These are phyloP conservation scores for Russula brevipes DNA, from an alignment of 768 basidiomycete genomes.

Conservation along the genomic window DNA sequence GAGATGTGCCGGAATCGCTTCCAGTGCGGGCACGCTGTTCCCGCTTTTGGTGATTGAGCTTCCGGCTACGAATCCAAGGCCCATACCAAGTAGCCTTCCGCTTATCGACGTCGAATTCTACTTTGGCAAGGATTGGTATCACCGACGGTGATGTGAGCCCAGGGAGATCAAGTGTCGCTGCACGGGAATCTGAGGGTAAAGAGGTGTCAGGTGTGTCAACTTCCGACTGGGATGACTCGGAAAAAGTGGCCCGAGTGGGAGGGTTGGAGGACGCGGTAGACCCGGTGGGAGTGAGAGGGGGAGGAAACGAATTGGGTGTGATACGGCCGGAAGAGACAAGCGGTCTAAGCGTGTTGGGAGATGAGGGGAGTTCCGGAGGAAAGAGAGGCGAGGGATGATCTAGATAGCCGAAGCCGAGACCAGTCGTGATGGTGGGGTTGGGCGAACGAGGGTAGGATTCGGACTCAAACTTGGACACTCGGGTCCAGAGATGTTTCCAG, in stretches of 20 bases:
- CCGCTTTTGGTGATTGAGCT: conserved; percentile 56
- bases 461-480: conserved; percentile 60
- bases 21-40: conserved; percentile 19
- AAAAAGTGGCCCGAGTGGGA: conserved; percentile 34
- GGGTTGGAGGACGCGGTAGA: conserved; percentile 49
- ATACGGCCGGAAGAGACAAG: conserved; percentile 36
- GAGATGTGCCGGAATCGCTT: neutral
- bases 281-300: conserved; percentile 36
- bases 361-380: conserved; percentile 26
- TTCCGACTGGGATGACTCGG: conserved; percentile 23
- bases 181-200: conserved; percentile 35
- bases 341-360: conserved; percentile 38
- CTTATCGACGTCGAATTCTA: conserved; percentile 91
- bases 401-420: conserved; percentile 33
- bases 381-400: conserved; percentile 15
- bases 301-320: conserved; percentile 32
- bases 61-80: conserved; percentile 70
- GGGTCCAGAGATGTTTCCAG: conserved; percentile 82
- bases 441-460: conserved; percentile 35
- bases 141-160: conserved; percentile 59
- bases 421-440: conserved; percentile 43
- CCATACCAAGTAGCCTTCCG: conserved; percentile 79
- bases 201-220: conserved; percentile 31
- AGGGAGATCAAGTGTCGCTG: conserved; percentile 55
- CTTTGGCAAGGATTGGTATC: conserved; percentile 84